Conservation (phyloP, 1,139 yeast genomes). For the Debaryomyces udenii region DNA sequence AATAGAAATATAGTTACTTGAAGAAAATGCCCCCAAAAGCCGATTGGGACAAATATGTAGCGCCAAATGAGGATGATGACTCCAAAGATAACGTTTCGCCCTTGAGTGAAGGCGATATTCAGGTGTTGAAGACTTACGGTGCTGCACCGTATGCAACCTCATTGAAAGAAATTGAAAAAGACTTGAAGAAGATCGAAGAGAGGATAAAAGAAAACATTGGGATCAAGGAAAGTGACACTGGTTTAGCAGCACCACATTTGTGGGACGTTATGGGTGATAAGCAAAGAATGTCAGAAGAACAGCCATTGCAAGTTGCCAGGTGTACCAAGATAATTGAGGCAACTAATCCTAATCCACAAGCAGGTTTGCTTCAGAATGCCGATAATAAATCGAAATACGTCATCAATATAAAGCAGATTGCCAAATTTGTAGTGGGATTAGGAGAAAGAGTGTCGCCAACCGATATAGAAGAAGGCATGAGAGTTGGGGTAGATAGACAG, state of each 20-base stretch:
- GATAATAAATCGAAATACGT: conserved; percentile 91
- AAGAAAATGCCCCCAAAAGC: conserved; percentile 75
- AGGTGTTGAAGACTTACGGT: conserved; percentile 93
- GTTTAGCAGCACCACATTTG: conserved; percentile 89
- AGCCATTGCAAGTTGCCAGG: conserved; percentile 96
- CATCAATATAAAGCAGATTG: conserved; percentile 95
- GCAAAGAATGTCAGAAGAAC: conserved; percentile 90
- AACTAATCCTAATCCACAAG: conserved; percentile 37
- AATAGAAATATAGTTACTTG: conserved; percentile 1
- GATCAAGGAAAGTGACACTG: conserved; percentile 92
- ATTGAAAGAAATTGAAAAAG: conserved; percentile 81
- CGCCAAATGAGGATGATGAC: conserved; percentile 72
- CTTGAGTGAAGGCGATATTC: conserved; percentile 93
- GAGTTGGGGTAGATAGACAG: conserved; percentile 97
- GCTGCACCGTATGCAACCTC: conserved; percentile 92
- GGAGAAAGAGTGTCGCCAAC: conserved; percentile 98
- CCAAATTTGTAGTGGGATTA: conserved; percentile 93
- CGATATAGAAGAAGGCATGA: conserved; percentile 98
- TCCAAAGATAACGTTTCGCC: conserved; percentile 80
- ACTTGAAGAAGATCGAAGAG: conserved; percentile 77
- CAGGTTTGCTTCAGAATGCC: conserved; percentile 54
- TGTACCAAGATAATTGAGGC: conserved; percentile 94
- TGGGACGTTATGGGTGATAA: conserved; percentile 99
- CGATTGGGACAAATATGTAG: conserved; percentile 96
- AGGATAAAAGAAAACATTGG: conserved; percentile 94